Percentiles rank a stretch among this genome's conserved stretches.
phyloP scores from a whole-genome alignment of 495 filamentous ascomycete genomes.

The Tricharina praecox region DNA sequence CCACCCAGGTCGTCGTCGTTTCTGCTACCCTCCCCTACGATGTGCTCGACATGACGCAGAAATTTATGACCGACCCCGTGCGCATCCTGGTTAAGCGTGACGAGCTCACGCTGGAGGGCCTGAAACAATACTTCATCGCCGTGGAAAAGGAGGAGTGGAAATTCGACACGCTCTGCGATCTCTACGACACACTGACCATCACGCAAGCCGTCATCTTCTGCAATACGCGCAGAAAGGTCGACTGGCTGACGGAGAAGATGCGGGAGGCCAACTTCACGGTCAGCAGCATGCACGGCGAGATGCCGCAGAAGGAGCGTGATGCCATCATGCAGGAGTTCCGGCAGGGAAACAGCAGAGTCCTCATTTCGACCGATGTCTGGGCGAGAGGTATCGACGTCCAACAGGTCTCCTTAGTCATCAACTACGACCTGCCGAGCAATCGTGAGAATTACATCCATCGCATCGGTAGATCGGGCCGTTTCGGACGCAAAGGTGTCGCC shows the following conservation, averaged over 20 bases:
- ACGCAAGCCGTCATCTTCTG: slow-evolving; percentile 99
- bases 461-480: slow-evolving; percentile 96
- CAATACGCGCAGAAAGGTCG: slow-evolving; percentile 98
- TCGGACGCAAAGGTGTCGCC: slow-evolving; percentile 98
- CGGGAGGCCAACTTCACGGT: slow-evolving; percentile 96
- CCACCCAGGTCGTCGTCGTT: slow-evolving; percentile 92
- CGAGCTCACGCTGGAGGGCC: slow-evolving; percentile 94
- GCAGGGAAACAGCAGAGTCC: slow-evolving; percentile 87
- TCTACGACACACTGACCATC: slow-evolving; percentile 98
- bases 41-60: slow-evolving; percentile 97
- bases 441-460: slow-evolving; percentile 99
- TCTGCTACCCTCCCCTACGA: slow-evolving; percentile 98
- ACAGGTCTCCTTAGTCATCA: slow-evolving; percentile 98
- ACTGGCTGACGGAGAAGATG: slow-evolving; percentile 99
- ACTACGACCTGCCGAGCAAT: slow-evolving; percentile 97
- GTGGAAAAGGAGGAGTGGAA: slow-evolving; percentile 99
- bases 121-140: slow-evolving; percentile 99
- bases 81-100: slow-evolving; percentile 99
- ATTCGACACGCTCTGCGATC: slow-evolving; percentile 92
- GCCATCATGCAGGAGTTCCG: slow-evolving; percentile 99
- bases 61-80: slow-evolving; percentile 99
- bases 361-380: slow-evolving; percentile 93
- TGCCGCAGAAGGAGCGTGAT: slow-evolving; percentile 94
- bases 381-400: slow-evolving; percentile 99
- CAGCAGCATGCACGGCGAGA: slow-evolving; percentile 98